A percentile compares a stretch with the other conserved stretches of the same genome.
These are phyloP conservation scores for Patellifolia procumbens DNA, from an alignment of 179 eudicot genomes.

Conservation along the genomic window DNA sequence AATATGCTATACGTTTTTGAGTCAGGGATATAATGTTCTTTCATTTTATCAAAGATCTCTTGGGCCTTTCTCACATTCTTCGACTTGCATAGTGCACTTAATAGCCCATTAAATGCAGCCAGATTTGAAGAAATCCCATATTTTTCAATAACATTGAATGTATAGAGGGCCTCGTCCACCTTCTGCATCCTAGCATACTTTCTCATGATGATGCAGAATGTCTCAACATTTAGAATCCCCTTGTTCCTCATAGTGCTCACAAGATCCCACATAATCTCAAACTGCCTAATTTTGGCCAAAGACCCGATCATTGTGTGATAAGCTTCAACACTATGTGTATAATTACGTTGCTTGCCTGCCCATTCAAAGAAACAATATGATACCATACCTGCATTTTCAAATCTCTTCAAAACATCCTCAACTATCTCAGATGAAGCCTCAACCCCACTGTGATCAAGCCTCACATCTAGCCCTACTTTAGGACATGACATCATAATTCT, in stretches of 20 bases:
- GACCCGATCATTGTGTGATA: slow-evolving; percentile 86
- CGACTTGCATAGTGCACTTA: slow-evolving; percentile 90
- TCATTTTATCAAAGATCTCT: slow-evolving; percentile 82
- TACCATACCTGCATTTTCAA: slow-evolving; percentile 85
- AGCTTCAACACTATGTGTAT: slow-evolving; percentile 68
- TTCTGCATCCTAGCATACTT: slow-evolving; percentile 88
- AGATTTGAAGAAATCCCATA: slow-evolving; percentile 61
- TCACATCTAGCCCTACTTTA: slow-evolving; percentile 66
- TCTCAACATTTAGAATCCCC: slow-evolving; percentile 73
- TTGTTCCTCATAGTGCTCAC: slow-evolving; percentile 69
- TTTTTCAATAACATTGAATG: slow-evolving; percentile 81
- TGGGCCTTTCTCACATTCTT: slow-evolving; percentile 87
- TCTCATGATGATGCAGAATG: slow-evolving; percentile 90
- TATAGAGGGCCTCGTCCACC: slow-evolving; percentile 82
- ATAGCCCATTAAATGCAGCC: slow-evolving; percentile 81
- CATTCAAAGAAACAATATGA: slow-evolving; percentile 79
- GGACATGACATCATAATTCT: slow-evolving; percentile 73
- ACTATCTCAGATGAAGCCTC: slow-evolving; percentile 61
- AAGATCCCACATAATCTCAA: slow-evolving; percentile 86
- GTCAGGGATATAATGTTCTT: slow-evolving; percentile 58
- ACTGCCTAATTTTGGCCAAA: slow-evolving; percentile 87
- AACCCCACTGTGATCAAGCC: slow-evolving; percentile 79
- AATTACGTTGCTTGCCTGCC: slow-evolving; percentile 77
- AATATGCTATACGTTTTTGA: slow-evolving; percentile 76
- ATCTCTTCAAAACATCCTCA: slow-evolving; percentile 69